phyloP scores from a whole-genome alignment of 2,329 filamentous ascomycete genomes.

The Alternaria sp. region DNA sequence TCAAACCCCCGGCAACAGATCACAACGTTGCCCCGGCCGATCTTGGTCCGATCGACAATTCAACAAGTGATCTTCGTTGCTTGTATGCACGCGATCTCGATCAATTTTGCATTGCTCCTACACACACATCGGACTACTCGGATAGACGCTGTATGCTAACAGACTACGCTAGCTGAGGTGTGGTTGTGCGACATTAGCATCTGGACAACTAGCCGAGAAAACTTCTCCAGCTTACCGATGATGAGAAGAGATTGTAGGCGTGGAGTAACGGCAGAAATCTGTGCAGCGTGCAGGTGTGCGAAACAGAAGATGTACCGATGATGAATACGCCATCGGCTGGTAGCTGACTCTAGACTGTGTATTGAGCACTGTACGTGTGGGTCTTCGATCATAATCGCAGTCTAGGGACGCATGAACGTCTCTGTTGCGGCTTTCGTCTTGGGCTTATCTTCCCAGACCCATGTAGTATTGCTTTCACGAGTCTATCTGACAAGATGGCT shows the following conservation, averaged over 20 bases:
- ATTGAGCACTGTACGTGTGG: neutral
- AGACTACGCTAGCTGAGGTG: conserved; percentile 60
- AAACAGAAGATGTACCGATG: neutral
- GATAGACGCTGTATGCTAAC: conserved; percentile 74
- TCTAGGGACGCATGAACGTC: neutral
- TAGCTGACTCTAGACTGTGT: neutral
- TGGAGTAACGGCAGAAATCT: neutral
- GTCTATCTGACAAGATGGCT: neutral
- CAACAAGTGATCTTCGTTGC: conserved; percentile 3
- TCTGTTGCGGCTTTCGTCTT: neutral
- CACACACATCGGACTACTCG: conserved; percentile 67
- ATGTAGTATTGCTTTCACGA: no score
- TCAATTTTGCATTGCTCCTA: conserved; percentile 64
- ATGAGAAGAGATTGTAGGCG: neutral
- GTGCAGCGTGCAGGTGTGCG: neutral
- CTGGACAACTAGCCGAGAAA: neutral
- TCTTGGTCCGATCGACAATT: conserved; percentile 1
- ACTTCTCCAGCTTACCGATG: neutral
- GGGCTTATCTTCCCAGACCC: neutral
- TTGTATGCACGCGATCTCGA: conserved; percentile 5
- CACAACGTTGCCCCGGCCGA: conserved; percentile 1
- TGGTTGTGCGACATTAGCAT: conserved; percentile 84
- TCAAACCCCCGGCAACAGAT: neutral
- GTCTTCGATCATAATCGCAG: neutral
- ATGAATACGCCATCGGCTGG: neutral